phyloP scores from a whole-genome alignment of 83 land plant genomes.

The Thuja plicata region DNA sequence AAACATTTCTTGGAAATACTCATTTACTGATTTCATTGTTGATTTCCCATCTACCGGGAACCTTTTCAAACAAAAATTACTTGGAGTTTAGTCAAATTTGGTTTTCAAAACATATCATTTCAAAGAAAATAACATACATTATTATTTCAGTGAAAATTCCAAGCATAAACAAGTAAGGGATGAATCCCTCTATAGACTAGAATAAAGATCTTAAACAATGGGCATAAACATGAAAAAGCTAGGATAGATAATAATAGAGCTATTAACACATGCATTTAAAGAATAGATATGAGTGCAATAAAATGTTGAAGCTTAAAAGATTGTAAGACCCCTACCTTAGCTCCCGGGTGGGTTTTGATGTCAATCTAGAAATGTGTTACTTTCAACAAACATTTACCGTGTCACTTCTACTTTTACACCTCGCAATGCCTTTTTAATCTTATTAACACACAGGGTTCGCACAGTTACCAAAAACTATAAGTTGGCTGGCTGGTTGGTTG shows the following conservation, averaged over 20 bases:
- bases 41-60: constrained; percentile 94
- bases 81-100: background rate
- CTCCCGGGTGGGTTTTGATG: constrained; percentile 91
- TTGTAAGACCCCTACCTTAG: constrained; percentile 8
- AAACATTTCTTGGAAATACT: constrained; percentile 97
- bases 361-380: constrained; percentile 88
- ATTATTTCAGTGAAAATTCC: background rate
- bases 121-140: background rate
- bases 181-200: background rate
- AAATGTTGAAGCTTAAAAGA: background rate
- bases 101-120: background rate
- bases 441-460: constrained; percentile 3
- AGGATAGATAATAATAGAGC: background rate
- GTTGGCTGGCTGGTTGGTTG: too few relatives aligned
- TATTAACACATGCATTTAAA: background rate
- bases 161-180: background rate
- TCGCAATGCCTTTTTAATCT: constrained; percentile 91
- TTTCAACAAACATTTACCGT: constrained; percentile 88
- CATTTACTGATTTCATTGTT: constrained; percentile 92
- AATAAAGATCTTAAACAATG: background rate
- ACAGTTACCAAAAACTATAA: background rate
- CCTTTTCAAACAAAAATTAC: constrained; percentile 22
- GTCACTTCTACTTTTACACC: constrained; percentile 99
- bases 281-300: background rate
- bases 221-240: background rate